Evolutionary conservation across 345 rosid genomes (phyloP), one percentile per base, ranked within the genome.

Genomic region (Carallia pectinifolia): DNA sequence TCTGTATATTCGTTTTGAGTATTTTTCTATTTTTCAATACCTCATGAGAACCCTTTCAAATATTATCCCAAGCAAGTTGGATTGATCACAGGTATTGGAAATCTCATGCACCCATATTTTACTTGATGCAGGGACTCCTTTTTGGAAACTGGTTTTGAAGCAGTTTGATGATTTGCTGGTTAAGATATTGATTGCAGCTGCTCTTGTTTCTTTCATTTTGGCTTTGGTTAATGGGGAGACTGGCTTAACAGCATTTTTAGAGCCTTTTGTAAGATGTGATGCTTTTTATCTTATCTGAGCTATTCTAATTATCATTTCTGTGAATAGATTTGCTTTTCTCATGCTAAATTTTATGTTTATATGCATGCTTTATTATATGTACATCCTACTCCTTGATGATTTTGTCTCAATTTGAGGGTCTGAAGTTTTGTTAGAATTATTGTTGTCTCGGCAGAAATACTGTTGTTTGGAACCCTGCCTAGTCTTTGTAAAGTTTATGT

Each of bases 161-260:
- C 99, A 95, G 77, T 92, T 95, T 55, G 94, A 92, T 88, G 99
- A 95, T 82, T 87, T 95, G 83, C 98, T 95, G 73, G 99, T 95
- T 68, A 92, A 92, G 88, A 95, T 95, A 80, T 84, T 95, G 82
- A 92, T 95, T 58, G 97, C 89, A 78, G 97, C 98, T 62, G 99
- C 99, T 7, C 52, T 86, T 70, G 88, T 92, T 67, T 92, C 98
- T 66, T 89, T 95, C 55, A 60, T 86, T 71, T 84, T 95, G 92
- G 97, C 98, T 75, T 78, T 92, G 89, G 79, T 91, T 64, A 85
- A 95, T 74, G 99, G 99, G 68, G 99, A 95, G 84, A 90, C 99
- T 68, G 99, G 97, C 66, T 83, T 95, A 77, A 83, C 86, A 69
- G 99, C 99, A 38, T 95, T 92, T 84, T 77, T 95, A 82, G 99